Conservation (phyloP, 345 rosid species). For the Eucalyptus decipiens region DNA sequence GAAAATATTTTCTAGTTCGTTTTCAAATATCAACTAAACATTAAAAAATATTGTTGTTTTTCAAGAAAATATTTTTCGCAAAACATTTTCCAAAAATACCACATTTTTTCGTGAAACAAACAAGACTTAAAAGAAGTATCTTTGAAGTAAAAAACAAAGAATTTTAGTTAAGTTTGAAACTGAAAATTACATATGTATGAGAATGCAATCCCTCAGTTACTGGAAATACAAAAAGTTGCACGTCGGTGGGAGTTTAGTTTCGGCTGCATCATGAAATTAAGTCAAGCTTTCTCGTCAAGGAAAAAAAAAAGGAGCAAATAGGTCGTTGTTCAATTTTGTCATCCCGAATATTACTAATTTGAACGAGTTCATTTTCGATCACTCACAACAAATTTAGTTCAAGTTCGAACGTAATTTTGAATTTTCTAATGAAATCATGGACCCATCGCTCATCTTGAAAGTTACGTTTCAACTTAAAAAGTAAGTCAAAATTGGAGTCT, state of each 20-base stretch:
- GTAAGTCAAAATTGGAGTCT: background rate
- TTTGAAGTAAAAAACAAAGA: background rate
- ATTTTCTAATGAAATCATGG: background rate
- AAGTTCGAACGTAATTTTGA: background rate
- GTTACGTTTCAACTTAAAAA: background rate
- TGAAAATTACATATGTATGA: background rate
- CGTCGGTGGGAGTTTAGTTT: background rate
- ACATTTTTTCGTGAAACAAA: accelerated
- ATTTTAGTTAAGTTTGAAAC: background rate
- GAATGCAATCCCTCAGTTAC: background rate
- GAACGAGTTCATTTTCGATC: background rate
- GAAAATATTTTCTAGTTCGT: background rate
- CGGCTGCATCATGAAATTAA: background rate
- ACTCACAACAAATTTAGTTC: background rate
- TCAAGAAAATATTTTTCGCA: too few relatives aligned
- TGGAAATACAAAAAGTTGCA: background rate
- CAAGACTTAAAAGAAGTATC: background rate
- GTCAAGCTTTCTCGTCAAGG: background rate
- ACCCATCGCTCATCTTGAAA: background rate
- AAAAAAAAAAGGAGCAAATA: background rate
- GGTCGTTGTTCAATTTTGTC: background rate
- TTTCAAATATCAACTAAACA: too few relatives aligned
- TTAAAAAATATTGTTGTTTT: too few relatives aligned
- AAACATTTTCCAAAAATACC: too few relatives aligned
- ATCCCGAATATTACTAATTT: too few relatives aligned